Percentiles rank a stretch among this genome's conserved stretches.
Evolutionary conservation across 2,329 filamentous ascomycete species (phyloP).

Genomic region (Colletotrichum sp.): DNA sequence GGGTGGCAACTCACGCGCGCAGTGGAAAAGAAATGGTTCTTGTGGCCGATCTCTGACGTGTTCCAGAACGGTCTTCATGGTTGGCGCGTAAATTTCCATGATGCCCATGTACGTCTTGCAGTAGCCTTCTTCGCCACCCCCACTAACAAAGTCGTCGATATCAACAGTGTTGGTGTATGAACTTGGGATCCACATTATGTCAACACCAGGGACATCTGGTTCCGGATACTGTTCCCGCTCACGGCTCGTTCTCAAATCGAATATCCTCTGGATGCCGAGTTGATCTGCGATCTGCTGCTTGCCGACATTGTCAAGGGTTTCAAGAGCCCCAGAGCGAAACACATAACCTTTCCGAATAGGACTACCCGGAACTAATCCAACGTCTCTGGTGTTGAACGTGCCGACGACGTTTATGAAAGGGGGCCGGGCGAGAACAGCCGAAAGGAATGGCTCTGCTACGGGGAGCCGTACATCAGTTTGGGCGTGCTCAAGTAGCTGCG

Average conservation of each 20-base stretch:
- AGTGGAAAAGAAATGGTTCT: conserved; percentile 57
- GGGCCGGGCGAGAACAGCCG: background rate
- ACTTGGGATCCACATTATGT: background rate
- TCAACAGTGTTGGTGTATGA: conserved; percentile 22
- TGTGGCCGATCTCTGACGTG: conserved; percentile 49
- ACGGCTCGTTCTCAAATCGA: background rate
- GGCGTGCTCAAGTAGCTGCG: background rate
- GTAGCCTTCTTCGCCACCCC: conserved; percentile 49
- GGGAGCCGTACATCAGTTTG: background rate
- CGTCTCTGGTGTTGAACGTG: background rate
- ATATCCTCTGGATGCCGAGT: background rate
- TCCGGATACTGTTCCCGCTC: background rate
- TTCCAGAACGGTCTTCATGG: conserved; percentile 49
- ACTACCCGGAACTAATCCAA: background rate
- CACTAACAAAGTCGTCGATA: conserved; percentile 46
- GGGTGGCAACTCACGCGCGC: conserved; percentile 46
- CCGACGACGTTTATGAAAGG: background rate
- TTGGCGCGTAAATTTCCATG: conserved; percentile 43
- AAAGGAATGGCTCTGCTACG: background rate
- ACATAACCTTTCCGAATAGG: background rate
- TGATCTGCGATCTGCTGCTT: background rate
- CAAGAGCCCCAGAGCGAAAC: conserved; percentile 2
- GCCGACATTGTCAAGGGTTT: background rate
- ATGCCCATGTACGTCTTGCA: conserved; percentile 53
- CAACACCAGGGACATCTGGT: background rate